Conservation (phyloP, 495 filamentous ascomycete species). For the Staphylotrichum longicolle region DNA sequence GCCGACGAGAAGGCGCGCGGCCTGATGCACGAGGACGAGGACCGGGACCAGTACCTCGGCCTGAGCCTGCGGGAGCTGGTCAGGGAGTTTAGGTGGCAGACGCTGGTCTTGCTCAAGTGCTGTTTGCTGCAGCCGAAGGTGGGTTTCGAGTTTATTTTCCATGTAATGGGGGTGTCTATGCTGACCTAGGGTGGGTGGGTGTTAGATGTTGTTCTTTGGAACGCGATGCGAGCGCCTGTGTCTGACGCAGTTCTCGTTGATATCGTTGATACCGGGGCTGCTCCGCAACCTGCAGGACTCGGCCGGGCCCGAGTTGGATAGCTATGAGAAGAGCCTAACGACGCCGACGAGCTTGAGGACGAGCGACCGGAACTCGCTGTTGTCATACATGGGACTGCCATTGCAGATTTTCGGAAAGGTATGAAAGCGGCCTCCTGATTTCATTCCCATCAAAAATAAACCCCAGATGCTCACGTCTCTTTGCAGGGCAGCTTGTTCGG, state of each 20-base stretch:
- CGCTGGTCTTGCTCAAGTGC: slow-evolving; percentile 89
- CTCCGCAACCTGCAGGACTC: slow-evolving; percentile 84
- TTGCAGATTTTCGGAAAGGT: slow-evolving; percentile 95
- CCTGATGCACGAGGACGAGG: slow-evolving; percentile 63
- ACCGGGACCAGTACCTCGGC: slow-evolving; percentile 86
- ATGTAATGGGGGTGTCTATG: neutral
- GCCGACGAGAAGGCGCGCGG: slow-evolving; percentile 59
- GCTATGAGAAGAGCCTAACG: slow-evolving; percentile 68
- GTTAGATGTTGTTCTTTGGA: slow-evolving; percentile 96
- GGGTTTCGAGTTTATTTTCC: slow-evolving; percentile 17
- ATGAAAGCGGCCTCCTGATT: neutral
- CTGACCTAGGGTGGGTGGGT: neutral
- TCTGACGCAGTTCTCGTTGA: slow-evolving; percentile 96
- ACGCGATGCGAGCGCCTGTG: slow-evolving; percentile 90
- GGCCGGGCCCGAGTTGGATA: slow-evolving; percentile 85
- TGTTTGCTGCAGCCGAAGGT: slow-evolving; percentile 94
- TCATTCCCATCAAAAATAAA: too few species aligned
- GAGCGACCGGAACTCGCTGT: slow-evolving; percentile 84
- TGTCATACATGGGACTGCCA: slow-evolving; percentile 91
- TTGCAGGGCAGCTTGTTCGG: slow-evolving; percentile 85
- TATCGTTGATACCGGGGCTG: slow-evolving; percentile 90
- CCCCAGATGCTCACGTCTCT: neutral
- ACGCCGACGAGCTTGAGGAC: slow-evolving; percentile 85
- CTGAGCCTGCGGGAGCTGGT: slow-evolving; percentile 89
- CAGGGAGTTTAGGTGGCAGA: slow-evolving; percentile 90